Evolutionary conservation across 306 rosid genomes (phyloP), one percentile per base, ranked within the genome.

Genomic region (Inga leiocalycina): DNA sequence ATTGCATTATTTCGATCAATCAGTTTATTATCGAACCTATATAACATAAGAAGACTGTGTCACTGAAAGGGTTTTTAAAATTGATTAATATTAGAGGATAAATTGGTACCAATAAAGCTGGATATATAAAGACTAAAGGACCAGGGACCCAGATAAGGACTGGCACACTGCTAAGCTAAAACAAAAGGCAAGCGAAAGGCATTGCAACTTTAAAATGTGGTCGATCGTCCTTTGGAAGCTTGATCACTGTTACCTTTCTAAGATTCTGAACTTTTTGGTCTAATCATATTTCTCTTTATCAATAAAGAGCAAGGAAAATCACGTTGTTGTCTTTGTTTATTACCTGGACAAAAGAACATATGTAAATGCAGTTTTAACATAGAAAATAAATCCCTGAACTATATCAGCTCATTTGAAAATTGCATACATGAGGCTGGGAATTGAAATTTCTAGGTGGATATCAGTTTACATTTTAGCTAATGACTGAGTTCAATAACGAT

Each of bases 241-340:
- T 27, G 81, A 10, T 46, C 62, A 45, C 8, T 70, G 15, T 75
- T 32, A 45, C 8, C 62, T 27, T 56, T 79, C 46, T 27, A 52
- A 54, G 80, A 39, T 32, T 65, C 83, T 81, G 61, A 57, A 78
- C 66, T 41, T 74, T 71, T 74, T 68, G 71, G 37, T 82, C 79
- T 48, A 4, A 2, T 74, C 68, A 72, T 43, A 74, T 13, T 49
- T 48, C 79, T 77, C 57, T n/a, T 84, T 43, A 44, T 11, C 69
- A 45, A 76, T 46, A 37, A 72, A 32, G 48, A 46, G 32, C 44
- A 59, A 52, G 72, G 62, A 62, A 37, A 71, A 30, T 64, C 65
- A 49, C 27, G 6, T 61, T 54, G 44, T 37, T 73, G 67, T 41
- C 11, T 74, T 34, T 37, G 27, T 54, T 51, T 72, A 20, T 75